Evolutionary conservation across 306 rosid species (phyloP).

Genomic region (Corylus americana): DNA sequence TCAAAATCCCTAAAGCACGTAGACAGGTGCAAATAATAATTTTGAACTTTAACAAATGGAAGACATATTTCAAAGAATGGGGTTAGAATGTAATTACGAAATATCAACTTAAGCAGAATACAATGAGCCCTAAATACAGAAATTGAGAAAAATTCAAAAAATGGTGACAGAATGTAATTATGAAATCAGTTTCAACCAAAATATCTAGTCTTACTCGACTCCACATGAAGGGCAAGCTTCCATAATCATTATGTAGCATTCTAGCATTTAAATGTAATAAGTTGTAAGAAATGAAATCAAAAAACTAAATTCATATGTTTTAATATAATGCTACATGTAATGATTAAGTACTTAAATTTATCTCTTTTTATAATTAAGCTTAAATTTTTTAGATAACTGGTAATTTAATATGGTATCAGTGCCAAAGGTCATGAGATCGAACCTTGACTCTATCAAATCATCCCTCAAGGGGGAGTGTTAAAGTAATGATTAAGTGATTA

Average conservation of each 20-base stretch:
- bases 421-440: too few relatives aligned
- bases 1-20: constrained; percentile 96
- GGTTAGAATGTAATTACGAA: neutral
- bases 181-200: neutral
- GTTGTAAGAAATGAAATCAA: constrained; percentile 12
- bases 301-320: neutral
- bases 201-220: constrained; percentile 63
- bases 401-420: too few relatives aligned
- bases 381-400: too few relatives aligned
- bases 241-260: constrained; percentile 71
- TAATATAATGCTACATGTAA: neutral
- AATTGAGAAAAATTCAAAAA: constrained; percentile 18
- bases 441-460: too few relatives aligned
- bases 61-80: too few relatives aligned
- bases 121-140: neutral
- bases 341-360: too few relatives aligned
- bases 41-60: neutral
- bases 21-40: constrained; percentile 18
- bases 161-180: neutral
- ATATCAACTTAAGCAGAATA: constrained; percentile 3
- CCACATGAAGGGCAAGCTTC: constrained; percentile 94
- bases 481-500: too few relatives aligned
- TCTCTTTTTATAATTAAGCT: too few relatives aligned
- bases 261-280: constrained; percentile 48
- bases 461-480: too few relatives aligned